A percentile compares a stretch with the other conserved stretches of the same genome.
These are phyloP conservation scores for Hymenoscyphus linearis DNA, from an alignment of 2,329 filamentous ascomycete species.

Conservation along the genomic window DNA sequence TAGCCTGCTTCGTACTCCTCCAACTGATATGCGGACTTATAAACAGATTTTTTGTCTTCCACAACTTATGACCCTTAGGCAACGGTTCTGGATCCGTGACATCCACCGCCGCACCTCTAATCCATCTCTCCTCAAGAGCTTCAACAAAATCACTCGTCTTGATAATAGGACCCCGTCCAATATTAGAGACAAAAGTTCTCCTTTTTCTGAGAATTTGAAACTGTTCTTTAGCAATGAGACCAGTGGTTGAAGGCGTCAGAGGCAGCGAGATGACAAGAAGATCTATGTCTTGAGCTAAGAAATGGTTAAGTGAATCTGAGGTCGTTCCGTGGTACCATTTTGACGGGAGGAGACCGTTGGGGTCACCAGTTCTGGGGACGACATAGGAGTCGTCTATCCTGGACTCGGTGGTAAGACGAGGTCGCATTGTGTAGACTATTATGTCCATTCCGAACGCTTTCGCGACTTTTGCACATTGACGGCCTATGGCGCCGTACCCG, in stretches of 20 bases:
- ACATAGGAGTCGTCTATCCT: slow-evolving; percentile 60
- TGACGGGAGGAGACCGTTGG: slow-evolving; percentile 42
- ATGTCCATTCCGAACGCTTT: slow-evolving; percentile 65
- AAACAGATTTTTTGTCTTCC: slow-evolving; percentile 63
- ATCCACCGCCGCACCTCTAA: slow-evolving; percentile 64
- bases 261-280: slow-evolving; percentile 48
- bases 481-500: slow-evolving; percentile 50
- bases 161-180: slow-evolving; percentile 54
- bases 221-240: slow-evolving; percentile 47
- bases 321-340: slow-evolving; percentile 46
- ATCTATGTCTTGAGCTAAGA: slow-evolving; percentile 47
- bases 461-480: slow-evolving; percentile 51
- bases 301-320: slow-evolving; percentile 42
- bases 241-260: slow-evolving; percentile 42
- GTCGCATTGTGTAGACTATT: slow-evolving; percentile 68
- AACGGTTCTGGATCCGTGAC: slow-evolving; percentile 77
- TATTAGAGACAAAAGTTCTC: slow-evolving; percentile 57
- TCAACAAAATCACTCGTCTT: slow-evolving; percentile 51
- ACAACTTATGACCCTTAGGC: slow-evolving; percentile 61
- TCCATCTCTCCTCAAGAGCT: slow-evolving; percentile 43
- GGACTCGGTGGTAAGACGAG: slow-evolving; percentile 61
- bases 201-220: slow-evolving; percentile 41
- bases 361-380: slow-evolving; percentile 59
- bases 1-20: background rate
- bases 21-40: slow-evolving; percentile 47